phyloP scores from a whole-genome alignment of 257 asterid genomes.

The Paraleonurus japonicus region DNA sequence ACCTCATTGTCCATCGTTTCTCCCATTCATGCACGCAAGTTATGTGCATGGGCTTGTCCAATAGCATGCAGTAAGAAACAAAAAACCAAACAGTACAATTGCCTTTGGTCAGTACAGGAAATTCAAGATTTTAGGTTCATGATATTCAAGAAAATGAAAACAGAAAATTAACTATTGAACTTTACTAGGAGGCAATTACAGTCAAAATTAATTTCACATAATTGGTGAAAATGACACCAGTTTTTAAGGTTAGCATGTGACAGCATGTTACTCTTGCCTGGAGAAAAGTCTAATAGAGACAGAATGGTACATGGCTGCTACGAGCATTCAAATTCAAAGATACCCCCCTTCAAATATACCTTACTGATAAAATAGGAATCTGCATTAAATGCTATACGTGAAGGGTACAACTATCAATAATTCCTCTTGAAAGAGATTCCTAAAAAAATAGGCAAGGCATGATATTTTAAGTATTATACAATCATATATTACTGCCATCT shows the following conservation, averaged over 20 bases:
- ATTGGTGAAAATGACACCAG: slow-evolving; percentile 16
- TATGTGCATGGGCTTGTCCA: slow-evolving; percentile 1
- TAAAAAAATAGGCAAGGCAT: slow-evolving; percentile 14
- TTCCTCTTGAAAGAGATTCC: slow-evolving; percentile 16
- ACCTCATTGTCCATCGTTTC: neutral
- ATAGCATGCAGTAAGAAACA: neutral
- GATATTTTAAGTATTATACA: slow-evolving; percentile 10
- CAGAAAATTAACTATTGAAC: neutral
- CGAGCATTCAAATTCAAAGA: slow-evolving; percentile 16
- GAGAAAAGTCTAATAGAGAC: slow-evolving; percentile 19
- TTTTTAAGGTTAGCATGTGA: slow-evolving; percentile 26
- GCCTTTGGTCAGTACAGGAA: neutral
- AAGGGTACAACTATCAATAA: slow-evolving; percentile 3
- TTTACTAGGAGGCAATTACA: slow-evolving; percentile 9
- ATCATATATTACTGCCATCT: slow-evolving; percentile 11
- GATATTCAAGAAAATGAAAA: neutral
- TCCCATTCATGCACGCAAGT: slow-evolving; percentile 20
- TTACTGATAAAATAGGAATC: slow-evolving; percentile 4
- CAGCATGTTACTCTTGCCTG: slow-evolving; percentile 30
- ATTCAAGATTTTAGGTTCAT: neutral
- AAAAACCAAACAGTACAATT: neutral
- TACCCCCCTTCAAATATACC: slow-evolving; percentile 1
- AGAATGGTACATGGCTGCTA: slow-evolving; percentile 18
- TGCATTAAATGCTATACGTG: slow-evolving; percentile 10
- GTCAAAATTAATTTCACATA: neutral